A percentile compares a stretch with the other conserved stretches of the same genome.
These are phyloP conservation scores for Dunaliella salina DNA, from an alignment of 163 green algal genomes.

Conservation along the genomic window DNA sequence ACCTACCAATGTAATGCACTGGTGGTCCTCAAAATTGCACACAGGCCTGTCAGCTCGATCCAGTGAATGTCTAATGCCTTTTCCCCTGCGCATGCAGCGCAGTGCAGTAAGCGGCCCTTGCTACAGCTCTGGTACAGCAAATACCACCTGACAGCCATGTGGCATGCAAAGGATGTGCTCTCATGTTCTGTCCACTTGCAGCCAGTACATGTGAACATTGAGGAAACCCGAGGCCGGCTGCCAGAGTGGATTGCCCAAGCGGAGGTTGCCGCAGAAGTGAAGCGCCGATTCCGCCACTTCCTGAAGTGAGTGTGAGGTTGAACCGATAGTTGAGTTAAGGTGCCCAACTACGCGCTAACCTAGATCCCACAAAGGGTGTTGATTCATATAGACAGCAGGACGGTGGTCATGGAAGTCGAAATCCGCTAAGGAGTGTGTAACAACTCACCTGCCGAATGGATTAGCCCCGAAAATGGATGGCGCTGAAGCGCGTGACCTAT, in stretches of 20 bases:
- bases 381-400: too few relatives aligned
- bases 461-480: too few relatives aligned
- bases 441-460: too few relatives aligned
- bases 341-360: too few relatives aligned
- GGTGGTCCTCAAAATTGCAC: not conserved
- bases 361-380: too few relatives aligned
- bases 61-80: not conserved
- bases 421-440: too few relatives aligned
- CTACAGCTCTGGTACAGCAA: not conserved
- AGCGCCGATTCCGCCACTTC: slow-evolving; percentile 62
- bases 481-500: too few relatives aligned
- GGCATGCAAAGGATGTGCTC: not conserved
- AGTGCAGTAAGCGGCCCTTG: not conserved
- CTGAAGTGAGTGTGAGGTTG: slow-evolving; percentile 32
- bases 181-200: slow-evolving; percentile 13
- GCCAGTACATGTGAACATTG: slow-evolving; percentile 58
- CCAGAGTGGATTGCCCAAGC: slow-evolving; percentile 63
- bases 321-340: too few relatives aligned
- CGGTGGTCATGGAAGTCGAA: too few relatives aligned
- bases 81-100: not conserved
- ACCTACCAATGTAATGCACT: too few relatives aligned
- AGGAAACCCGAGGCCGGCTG: slow-evolving; percentile 58
- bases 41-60: not conserved
- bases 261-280: slow-evolving; percentile 19
- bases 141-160: not conserved